Conservation (phyloP, 352 stramenopile genomes). For the Elongisporangium senticosum region DNA sequence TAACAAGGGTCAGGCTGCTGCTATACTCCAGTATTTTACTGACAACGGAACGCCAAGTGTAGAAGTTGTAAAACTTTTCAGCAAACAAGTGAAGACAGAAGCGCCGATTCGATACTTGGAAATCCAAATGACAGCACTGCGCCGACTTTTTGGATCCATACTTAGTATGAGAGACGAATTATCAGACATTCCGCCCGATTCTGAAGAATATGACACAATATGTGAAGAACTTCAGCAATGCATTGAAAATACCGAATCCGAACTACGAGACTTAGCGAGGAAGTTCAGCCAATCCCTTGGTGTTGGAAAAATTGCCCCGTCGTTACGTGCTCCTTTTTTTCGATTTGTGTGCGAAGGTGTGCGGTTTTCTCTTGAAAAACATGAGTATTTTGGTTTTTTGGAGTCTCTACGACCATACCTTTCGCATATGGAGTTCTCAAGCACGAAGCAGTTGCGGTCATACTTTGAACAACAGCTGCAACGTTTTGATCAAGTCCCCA, state of each 20-base stretch:
- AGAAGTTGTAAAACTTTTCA: constrained; percentile 77
- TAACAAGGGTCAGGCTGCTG: constrained; percentile 74
- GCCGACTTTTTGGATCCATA: constrained; percentile 60
- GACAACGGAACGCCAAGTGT: constrained; percentile 39
- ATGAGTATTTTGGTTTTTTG: constrained; percentile 62
- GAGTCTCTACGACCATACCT: constrained; percentile 63
- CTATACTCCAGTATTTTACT: constrained; percentile 64
- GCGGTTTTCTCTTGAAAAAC: constrained; percentile 56
- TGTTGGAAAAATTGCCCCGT: constrained; percentile 60
- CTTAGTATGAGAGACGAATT: constrained; percentile 62
- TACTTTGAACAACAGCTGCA: constrained; percentile 69
- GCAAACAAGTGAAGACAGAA: constrained; percentile 71
- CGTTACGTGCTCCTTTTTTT: constrained; percentile 70
- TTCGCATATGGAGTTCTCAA: constrained; percentile 59
- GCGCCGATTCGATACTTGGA: constrained; percentile 77
- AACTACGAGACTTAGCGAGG: constrained; percentile 72
- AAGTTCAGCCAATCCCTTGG: constrained; percentile 77
- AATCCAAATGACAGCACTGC: constrained; percentile 84
- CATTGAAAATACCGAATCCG: constrained; percentile 35
- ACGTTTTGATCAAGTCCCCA: constrained; percentile 33
- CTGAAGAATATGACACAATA: constrained; percentile 27
- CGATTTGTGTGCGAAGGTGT: constrained; percentile 81
- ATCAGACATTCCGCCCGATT: constrained; percentile 7
- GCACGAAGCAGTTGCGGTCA: constrained; percentile 50
- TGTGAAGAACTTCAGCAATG: constrained; percentile 52